These are phyloP conservation scores for Scheffersomyces titani DNA, from an alignment of 1,139 yeast genomes.

Conservation along the genomic window DNA sequence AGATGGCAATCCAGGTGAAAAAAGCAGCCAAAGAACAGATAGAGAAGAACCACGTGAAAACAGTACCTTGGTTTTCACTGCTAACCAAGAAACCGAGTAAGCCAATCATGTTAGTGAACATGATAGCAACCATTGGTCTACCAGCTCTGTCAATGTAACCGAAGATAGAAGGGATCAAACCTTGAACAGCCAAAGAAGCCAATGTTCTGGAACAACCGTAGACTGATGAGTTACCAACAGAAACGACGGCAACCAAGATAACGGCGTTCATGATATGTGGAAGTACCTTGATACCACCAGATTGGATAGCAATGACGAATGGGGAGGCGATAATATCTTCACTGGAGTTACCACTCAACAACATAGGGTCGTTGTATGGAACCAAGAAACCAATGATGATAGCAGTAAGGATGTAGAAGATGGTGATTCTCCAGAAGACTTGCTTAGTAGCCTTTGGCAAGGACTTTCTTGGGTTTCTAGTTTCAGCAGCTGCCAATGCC, in stretches of 20 bases:
- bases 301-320: slow-evolving; percentile 41
- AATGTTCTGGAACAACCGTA: slow-evolving; percentile 57
- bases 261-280: slow-evolving; percentile 59
- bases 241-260: slow-evolving; percentile 49
- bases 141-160: slow-evolving; percentile 60
- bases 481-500: slow-evolving; percentile 26
- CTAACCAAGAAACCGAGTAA: slow-evolving; percentile 63
- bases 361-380: slow-evolving; percentile 36
- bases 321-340: slow-evolving; percentile 40
- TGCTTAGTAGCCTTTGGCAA: slow-evolving; percentile 25
- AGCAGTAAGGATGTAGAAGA: slow-evolving; percentile 36
- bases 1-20: slow-evolving; percentile 59
- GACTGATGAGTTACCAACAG: slow-evolving; percentile 58
- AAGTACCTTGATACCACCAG: slow-evolving; percentile 39
- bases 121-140: slow-evolving; percentile 55
- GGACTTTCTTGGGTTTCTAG: slow-evolving; percentile 21
- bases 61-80: slow-evolving; percentile 43
- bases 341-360: slow-evolving; percentile 33
- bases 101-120: slow-evolving; percentile 55
- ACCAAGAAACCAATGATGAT: slow-evolving; percentile 50
- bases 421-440: slow-evolving; percentile 23
- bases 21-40: slow-evolving; percentile 63
- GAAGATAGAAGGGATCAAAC: slow-evolving; percentile 43
- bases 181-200: slow-evolving; percentile 55
- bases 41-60: slow-evolving; percentile 68